Evolutionary conservation across 148 eudicot species (phyloP), one percentile per base, ranked within the genome.

Genomic region (Talinum fruticosum): DNA sequence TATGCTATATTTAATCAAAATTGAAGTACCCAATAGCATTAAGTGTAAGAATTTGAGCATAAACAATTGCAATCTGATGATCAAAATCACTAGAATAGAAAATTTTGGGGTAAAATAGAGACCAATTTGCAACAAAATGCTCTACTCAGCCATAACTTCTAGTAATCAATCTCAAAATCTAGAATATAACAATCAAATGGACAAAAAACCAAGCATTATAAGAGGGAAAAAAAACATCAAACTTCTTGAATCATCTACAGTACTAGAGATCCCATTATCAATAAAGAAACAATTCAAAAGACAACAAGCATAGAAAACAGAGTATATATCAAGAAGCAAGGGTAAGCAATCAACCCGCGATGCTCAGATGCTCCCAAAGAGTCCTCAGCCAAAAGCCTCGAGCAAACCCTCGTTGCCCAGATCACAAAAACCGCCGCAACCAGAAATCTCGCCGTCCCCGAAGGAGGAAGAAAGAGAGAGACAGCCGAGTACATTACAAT

Each of bases 351-450:
- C 74, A 83, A 72, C 76, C 80, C 74, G 47, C 71, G 76, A 66
- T 72, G 73, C 34, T 79, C 77, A 12, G 47, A 61, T 0, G 74
- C 76, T n/a, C 75, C 75, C 24, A 65, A 75, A 24, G 79, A 72
- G 33, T 66, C 49, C 37, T 83, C 85, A 29, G 74, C 82, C 72
- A 83, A 44, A 2, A 83, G 79, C 80, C 65, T 65, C 33, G 85
- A 71, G 69, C 82, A 83, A 71, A 83, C 77, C 77, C 82, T 51
- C 57, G 82, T 79, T 30, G 82, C 79, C 85, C 85, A 83, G 13
- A 67, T 18, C 69, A 83, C 80, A 72, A 79, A 72, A 37, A 76
- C 77, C 8, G 36, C 79, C 4, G 73, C 77, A 28, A 76, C 68
- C 14, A 26, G 72, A n/a, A 71, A 65, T 35, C 79, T 64, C 33